These are phyloP conservation scores for Kluyveromyces marxianus DNA, from an alignment of 1,139 yeast genomes.

Conservation along the genomic window DNA sequence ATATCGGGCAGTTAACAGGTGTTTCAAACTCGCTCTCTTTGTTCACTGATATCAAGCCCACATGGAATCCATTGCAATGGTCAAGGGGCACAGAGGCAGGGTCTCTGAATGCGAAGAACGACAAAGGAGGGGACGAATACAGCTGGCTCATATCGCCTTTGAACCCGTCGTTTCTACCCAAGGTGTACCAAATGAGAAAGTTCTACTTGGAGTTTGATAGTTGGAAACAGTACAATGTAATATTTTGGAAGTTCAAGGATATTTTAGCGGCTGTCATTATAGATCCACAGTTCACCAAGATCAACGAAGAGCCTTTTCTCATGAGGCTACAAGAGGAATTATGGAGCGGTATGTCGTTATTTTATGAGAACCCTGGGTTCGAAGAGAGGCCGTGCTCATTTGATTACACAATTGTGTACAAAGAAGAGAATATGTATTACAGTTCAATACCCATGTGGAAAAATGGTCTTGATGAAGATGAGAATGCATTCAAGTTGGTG, in stretches of 20 bases:
- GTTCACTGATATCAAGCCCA: conserved; percentile 24
- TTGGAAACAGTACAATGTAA: conserved; percentile 14
- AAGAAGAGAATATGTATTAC: conserved; percentile 9
- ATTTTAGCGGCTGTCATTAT: conserved; percentile 20
- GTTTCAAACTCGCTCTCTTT: conserved; percentile 26
- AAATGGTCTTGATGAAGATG: conserved; percentile 4
- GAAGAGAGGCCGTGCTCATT: conserved; percentile 1
- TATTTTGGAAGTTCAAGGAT: conserved; percentile 29
- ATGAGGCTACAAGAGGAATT: conserved; percentile 20
- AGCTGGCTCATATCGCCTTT: conserved; percentile 29
- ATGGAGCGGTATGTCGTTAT: conserved; percentile 17
- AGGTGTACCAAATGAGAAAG: conserved; percentile 19
- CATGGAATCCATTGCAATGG: conserved; percentile 8
- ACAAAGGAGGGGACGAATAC: conserved; percentile 8
- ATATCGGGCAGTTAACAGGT: conserved; percentile 30
- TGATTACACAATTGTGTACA: conserved; percentile 11
- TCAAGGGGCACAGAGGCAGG: conserved; percentile 1
- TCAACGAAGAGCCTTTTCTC: conserved; percentile 25
- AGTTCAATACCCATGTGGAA: conserved; percentile 21
- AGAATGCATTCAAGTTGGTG: conserved; percentile 20
- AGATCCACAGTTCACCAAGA: conserved; percentile 19
- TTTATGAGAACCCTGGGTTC: conserved; percentile 13
- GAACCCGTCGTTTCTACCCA: conserved; percentile 18
- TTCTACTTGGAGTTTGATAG: conserved; percentile 18
- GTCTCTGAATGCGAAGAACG: neutral